Conservation (phyloP, 495 filamentous ascomycete species). For the Neurospora sp. region DNA sequence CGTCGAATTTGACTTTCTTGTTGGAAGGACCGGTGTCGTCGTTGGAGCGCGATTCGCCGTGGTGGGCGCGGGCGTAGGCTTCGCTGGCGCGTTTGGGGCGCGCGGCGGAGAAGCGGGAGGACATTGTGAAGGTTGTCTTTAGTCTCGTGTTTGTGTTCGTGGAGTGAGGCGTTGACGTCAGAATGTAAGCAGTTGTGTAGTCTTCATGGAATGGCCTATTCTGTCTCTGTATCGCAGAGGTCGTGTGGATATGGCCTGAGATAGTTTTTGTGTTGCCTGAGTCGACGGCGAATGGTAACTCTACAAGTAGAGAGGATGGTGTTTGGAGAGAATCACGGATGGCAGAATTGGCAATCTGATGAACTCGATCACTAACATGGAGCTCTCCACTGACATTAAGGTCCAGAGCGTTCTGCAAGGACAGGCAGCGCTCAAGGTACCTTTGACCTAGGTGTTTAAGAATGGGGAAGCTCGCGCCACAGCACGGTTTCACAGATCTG, state of each 20-base stretch:
- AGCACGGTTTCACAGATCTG: neutral
- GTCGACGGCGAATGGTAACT: neutral
- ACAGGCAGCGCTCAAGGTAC: neutral
- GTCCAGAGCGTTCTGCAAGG: neutral
- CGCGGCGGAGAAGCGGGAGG: slow-evolving; percentile 49
- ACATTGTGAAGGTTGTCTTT: slow-evolving; percentile 36
- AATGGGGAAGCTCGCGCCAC: neutral
- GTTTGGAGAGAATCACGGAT: neutral
- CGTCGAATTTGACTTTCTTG: slow-evolving; percentile 90
- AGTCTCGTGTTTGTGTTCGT: neutral
- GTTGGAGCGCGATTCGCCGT: slow-evolving; percentile 42
- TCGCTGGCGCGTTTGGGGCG: slow-evolving; percentile 79
- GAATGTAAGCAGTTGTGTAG: neutral
- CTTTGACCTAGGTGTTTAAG: neutral
- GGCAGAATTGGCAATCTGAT: neutral
- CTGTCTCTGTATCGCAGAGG: neutral
- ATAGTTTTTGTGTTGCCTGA: neutral
- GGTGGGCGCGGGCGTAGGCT: slow-evolving; percentile 63
- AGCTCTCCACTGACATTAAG: neutral
- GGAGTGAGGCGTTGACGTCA: neutral
- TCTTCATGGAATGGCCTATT: neutral
- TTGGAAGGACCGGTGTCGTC: slow-evolving; percentile 19
- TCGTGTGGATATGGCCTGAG: neutral
- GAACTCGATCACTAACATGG: neutral
- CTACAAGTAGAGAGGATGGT: neutral